phyloP scores from a whole-genome alignment of 371 early-diverging fungal genomes.

The Phascolomyces articulosus region DNA sequence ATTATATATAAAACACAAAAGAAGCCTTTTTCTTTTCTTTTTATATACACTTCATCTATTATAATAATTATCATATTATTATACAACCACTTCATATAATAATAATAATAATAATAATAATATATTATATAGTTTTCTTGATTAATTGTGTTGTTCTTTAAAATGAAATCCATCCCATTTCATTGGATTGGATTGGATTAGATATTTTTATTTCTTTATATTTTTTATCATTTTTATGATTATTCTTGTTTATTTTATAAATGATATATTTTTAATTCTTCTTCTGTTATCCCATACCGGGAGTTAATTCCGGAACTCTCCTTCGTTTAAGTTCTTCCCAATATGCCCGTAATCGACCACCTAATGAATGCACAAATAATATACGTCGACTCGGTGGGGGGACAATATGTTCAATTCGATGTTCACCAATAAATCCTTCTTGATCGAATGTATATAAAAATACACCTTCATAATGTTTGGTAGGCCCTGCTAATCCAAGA shows the following conservation, averaged over 20 bases:
- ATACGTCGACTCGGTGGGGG: conserved; percentile 62
- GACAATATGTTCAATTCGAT: conserved; percentile 61
- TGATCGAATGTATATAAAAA: conserved; percentile 59
- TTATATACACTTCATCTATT: too few relatives aligned
- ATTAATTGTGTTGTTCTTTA: too few relatives aligned
- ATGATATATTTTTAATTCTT: not conserved
- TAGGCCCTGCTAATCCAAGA: conserved; percentile 7
- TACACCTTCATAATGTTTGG: conserved; percentile 47
- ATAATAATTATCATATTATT: too few relatives aligned
- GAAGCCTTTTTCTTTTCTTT: too few relatives aligned
- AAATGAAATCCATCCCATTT: too few relatives aligned
- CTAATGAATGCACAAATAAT: conserved; percentile 48
- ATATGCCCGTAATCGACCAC: conserved; percentile 46
- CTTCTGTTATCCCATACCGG: conserved; percentile 25
- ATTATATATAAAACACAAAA: too few relatives aligned
- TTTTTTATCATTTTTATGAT: not conserved
- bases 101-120: too few relatives aligned
- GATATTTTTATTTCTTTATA: too few relatives aligned
- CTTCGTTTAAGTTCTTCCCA: conserved; percentile 28
- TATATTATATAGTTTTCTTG: too few relatives aligned
- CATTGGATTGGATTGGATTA: too few relatives aligned
- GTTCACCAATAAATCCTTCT: conserved; percentile 54
- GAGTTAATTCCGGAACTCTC: conserved; percentile 33
- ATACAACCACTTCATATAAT: too few relatives aligned
- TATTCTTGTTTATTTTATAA: not conserved